Conservation (phyloP, 2,329 filamentous ascomycete genomes). For the Claviceps arundinis region DNA sequence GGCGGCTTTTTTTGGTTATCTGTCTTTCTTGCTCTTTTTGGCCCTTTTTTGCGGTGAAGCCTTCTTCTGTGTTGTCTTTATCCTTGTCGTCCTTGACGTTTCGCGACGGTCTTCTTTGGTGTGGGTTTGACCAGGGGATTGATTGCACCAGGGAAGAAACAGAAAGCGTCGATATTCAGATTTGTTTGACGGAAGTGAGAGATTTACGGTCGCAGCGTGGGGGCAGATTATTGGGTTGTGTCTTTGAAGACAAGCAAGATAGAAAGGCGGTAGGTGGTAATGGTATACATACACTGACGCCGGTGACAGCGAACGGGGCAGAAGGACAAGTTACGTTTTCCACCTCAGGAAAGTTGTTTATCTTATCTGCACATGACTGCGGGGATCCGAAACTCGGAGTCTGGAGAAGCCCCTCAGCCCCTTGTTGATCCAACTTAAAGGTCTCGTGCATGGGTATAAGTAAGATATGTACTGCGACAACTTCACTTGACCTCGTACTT, state of each 20-base stretch:
- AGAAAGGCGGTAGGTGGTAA: not conserved
- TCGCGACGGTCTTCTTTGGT: not conserved
- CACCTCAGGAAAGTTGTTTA: conserved; percentile 8
- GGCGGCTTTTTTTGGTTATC: not conserved
- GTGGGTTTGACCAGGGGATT: no score
- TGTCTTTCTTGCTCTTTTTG: not conserved
- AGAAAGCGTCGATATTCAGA: no score
- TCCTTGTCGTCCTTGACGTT: not conserved
- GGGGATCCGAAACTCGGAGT: no score
- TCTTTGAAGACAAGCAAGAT: not conserved
- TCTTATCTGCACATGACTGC: conserved; percentile 26
- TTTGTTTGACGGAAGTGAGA: no score
- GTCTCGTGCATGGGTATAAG: no score
- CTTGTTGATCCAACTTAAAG: no score
- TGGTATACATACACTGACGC: not conserved
- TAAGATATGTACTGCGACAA: no score
- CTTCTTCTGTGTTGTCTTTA: not conserved
- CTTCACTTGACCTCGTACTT: no score
- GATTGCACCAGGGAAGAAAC: no score
- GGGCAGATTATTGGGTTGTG: no score
- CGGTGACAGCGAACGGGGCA: not conserved
- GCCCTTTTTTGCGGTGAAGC: not conserved
- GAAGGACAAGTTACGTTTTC: conserved; percentile 4
- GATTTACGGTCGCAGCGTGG: no score
- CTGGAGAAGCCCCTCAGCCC: no score